Evolutionary conservation across 495 filamentous ascomycete genomes (phyloP).

Genomic region (Xylaria nigripes): DNA sequence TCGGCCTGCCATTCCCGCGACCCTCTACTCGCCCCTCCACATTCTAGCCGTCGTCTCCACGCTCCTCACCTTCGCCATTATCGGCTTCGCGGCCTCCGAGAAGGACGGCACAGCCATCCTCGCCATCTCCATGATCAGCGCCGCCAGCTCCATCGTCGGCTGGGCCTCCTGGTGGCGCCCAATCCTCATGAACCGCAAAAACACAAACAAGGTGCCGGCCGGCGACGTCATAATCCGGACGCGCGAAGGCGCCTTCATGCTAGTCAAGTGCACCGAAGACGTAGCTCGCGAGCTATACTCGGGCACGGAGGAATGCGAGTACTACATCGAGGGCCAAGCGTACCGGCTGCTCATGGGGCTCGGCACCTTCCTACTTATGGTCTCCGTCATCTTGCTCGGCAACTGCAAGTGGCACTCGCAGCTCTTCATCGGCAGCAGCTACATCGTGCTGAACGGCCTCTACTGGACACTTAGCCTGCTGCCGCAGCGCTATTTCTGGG

Average conservation of each 20-base stretch:
- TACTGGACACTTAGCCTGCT: constrained; percentile 52
- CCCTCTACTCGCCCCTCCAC: constrained; percentile 42
- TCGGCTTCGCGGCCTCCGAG: constrained; percentile 25
- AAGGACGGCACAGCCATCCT: constrained; percentile 48
- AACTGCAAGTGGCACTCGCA: constrained; percentile 55
- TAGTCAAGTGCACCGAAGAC: constrained; percentile 54
- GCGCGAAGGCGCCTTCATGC: constrained; percentile 51
- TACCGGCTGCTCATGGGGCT: constrained; percentile 47
- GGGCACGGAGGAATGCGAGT: constrained; percentile 49
- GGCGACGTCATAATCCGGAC: constrained; percentile 57
- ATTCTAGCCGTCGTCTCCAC: constrained; percentile 43
- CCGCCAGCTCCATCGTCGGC: constrained; percentile 44
- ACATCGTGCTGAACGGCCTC: constrained; percentile 51
- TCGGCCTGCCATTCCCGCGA: constrained; percentile 40
- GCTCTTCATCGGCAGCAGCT: constrained; percentile 46
- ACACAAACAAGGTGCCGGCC: constrained; percentile 40
- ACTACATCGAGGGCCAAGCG: constrained; percentile 34
- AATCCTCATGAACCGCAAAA: constrained; percentile 40
- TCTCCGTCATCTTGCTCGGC: constrained; percentile 51
- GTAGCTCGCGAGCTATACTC: constrained; percentile 57
- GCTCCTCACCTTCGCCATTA: constrained; percentile 40
- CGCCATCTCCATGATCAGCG: constrained; percentile 38
- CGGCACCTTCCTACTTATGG: constrained; percentile 55
- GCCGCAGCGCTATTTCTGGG: constrained; percentile 41
- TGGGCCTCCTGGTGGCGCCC: constrained; percentile 49